phyloP scores from a whole-genome alignment of 108 stramenopile genomes.

The Cyclotella baltica region DNA sequence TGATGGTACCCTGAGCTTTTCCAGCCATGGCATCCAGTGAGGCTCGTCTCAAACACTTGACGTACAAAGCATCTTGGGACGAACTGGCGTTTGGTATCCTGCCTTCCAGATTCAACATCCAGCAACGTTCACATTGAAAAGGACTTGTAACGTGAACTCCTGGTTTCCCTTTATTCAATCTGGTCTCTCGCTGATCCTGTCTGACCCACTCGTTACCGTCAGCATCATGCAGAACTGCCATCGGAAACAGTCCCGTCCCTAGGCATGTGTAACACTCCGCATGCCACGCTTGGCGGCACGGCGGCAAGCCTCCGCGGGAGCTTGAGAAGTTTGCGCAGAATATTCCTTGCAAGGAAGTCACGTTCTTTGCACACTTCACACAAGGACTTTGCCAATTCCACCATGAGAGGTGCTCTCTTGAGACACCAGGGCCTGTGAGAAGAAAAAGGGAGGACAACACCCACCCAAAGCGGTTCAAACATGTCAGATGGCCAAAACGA shows the following conservation, averaged over 20 bases:
- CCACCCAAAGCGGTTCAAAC: slow-evolving; percentile 45
- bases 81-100: too few species aligned
- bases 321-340: slow-evolving; percentile 44
- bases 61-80: too few species aligned
- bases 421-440: slow-evolving; percentile 38
- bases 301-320: slow-evolving; percentile 14
- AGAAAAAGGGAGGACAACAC: slow-evolving; percentile 41
- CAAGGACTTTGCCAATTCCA: slow-evolving; percentile 33
- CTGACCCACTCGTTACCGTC: slow-evolving; percentile 16
- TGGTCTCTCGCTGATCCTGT: neutral
- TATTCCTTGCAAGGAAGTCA: slow-evolving; percentile 22
- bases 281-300: slow-evolving; percentile 33
- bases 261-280: slow-evolving; percentile 30
- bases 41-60: too few species aligned
- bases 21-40: too few species aligned
- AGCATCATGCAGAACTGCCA: slow-evolving; percentile 26
- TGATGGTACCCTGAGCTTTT: too few species aligned
- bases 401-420: slow-evolving; percentile 15
- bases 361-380: slow-evolving; percentile 17
- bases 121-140: slow-evolving; percentile 64
- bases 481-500: slow-evolving; percentile 34
- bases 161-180: neutral
- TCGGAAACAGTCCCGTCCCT: slow-evolving; percentile 4
- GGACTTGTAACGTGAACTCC: slow-evolving; percentile 47
- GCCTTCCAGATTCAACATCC: slow-evolving; percentile 37